Evolutionary conservation across 75 land plant species (phyloP).

Genomic region (Isoetes taiwanensis): DNA sequence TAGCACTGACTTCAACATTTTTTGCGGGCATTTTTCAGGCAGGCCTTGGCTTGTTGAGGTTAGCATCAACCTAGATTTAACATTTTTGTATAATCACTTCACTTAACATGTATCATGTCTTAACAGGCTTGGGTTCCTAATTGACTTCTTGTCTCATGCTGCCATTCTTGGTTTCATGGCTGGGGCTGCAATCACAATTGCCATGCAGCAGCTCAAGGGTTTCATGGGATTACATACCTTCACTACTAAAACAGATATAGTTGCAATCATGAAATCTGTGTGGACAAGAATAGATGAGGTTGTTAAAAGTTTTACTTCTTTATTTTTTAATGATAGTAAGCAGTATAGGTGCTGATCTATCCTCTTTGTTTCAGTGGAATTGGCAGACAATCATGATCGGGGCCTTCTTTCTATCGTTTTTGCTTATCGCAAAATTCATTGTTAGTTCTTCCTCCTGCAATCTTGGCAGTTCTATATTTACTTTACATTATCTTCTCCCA

Average conservation of each 20-base stretch:
- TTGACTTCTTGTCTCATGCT: slow-evolving; percentile 1
- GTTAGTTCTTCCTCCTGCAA: too few species aligned
- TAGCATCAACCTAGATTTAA: too few species aligned
- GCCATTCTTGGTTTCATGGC: slow-evolving; percentile 16
- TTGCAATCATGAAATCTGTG: slow-evolving; percentile 28
- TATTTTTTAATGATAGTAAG: too few species aligned
- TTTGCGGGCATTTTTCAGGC: slow-evolving; percentile 2
- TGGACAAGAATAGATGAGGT: slow-evolving; percentile 58
- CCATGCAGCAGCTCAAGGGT: too few species aligned
- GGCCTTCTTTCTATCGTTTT: slow-evolving; percentile 22
- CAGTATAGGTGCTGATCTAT: too few species aligned
- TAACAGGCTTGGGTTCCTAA: slow-evolving; percentile 1
- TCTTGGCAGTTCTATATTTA: too few species aligned
- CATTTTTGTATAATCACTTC: too few species aligned
- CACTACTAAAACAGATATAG: slow-evolving; percentile 27
- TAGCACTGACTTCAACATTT: not conserved
- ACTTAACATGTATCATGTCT: not conserved
- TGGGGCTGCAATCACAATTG: slow-evolving; percentile 31
- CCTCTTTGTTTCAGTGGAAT: slow-evolving; percentile 30
- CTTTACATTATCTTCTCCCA: too few species aligned
- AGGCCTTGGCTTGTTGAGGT: not conserved
- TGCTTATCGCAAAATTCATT: slow-evolving; percentile 30
- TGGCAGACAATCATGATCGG: slow-evolving; percentile 49
- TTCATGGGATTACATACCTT: not conserved
- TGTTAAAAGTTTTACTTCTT: too few species aligned